phyloP scores from a whole-genome alignment of 2,329 filamentous ascomycete species.

The Fusarium sublunatum region DNA sequence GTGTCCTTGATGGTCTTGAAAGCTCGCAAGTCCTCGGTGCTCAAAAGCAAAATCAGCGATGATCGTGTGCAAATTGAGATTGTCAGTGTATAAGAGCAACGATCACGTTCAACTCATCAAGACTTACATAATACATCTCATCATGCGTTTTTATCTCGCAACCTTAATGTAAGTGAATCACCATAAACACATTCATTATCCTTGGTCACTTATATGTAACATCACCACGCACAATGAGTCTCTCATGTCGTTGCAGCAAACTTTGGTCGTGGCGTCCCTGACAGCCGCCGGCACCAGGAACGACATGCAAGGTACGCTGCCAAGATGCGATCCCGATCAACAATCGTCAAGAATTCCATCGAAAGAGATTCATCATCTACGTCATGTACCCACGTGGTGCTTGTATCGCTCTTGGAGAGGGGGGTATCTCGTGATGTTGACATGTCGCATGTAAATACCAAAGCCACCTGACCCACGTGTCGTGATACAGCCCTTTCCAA shows the following conservation, averaged over 20 bases:
- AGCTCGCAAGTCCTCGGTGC: too few relatives aligned
- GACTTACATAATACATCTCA: not conserved
- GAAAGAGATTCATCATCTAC: slow-evolving; percentile 8
- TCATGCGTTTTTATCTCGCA: not conserved
- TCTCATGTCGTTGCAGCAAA: slow-evolving; percentile 23
- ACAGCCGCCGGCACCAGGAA: slow-evolving; percentile 33
- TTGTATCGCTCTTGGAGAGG: slow-evolving; percentile 7
- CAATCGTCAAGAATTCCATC: slow-evolving; percentile 27
- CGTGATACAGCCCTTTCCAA: slow-evolving; percentile 40
- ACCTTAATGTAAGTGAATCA: not conserved
- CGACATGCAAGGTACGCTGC: slow-evolving; percentile 36
- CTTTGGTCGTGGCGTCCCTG: slow-evolving; percentile 26
- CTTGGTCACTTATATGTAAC: not conserved
- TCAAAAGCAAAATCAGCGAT: too few relatives aligned
- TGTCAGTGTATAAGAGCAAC: too few relatives aligned
- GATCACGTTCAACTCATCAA: too few relatives aligned
- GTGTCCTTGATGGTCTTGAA: too few relatives aligned
- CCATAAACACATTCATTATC: not conserved
- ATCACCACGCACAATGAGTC: not conserved
- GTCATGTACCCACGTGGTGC: slow-evolving; percentile 41
- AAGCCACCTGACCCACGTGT: slow-evolving; percentile 44
- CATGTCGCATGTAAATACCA: slow-evolving; percentile 43
- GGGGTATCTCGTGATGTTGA: slow-evolving; percentile 36
- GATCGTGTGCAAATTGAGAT: too few relatives aligned
- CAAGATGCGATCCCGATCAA: slow-evolving; percentile 9